These are phyloP conservation scores for Fusarium brevicatenulatum DNA, from an alignment of 2,329 filamentous ascomycete species.

Conservation along the genomic window DNA sequence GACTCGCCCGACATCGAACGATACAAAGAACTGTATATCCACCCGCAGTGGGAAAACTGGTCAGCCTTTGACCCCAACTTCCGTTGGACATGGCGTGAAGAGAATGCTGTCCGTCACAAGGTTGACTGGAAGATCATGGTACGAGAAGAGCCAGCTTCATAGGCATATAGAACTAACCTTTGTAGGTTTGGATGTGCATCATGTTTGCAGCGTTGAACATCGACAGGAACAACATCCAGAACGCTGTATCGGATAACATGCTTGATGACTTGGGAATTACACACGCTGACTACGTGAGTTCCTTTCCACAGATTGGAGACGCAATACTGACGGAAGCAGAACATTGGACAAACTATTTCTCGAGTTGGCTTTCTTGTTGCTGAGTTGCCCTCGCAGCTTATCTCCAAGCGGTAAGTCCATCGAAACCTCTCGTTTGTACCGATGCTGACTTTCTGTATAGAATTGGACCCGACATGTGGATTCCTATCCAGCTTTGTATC, in stretches of 20 bases:
- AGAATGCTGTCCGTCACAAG: constrained; percentile 47
- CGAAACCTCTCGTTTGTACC: too few species aligned
- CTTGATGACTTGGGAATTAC: constrained; percentile 44
- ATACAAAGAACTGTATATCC: constrained; percentile 50
- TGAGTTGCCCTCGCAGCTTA: constrained; percentile 17
- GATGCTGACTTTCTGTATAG: not conserved
- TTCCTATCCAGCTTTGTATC: constrained; percentile 57
- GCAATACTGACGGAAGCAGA: not conserved
- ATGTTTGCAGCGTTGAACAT: constrained; percentile 49
- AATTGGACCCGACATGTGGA: constrained; percentile 60
- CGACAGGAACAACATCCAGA: constrained; percentile 50
- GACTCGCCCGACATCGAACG: constrained; percentile 50
- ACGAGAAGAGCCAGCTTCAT: not conserved
- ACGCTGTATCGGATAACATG: constrained; percentile 52
- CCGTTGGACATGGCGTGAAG: constrained; percentile 51
- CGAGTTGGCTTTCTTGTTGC: constrained; percentile 26
- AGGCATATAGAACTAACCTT: not conserved
- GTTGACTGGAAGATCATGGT: constrained; percentile 54
- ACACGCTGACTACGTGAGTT: constrained; percentile 9
- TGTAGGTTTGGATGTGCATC: constrained; percentile 43
- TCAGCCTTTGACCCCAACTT: constrained; percentile 48
- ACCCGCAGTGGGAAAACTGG: constrained; percentile 51
- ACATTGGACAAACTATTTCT: constrained; percentile 27
- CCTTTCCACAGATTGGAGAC: accelerated
- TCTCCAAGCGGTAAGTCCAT: constrained; percentile 1